Conservation (phyloP, 805 yeast species). For the Saccharomycopsis malanga region DNA sequence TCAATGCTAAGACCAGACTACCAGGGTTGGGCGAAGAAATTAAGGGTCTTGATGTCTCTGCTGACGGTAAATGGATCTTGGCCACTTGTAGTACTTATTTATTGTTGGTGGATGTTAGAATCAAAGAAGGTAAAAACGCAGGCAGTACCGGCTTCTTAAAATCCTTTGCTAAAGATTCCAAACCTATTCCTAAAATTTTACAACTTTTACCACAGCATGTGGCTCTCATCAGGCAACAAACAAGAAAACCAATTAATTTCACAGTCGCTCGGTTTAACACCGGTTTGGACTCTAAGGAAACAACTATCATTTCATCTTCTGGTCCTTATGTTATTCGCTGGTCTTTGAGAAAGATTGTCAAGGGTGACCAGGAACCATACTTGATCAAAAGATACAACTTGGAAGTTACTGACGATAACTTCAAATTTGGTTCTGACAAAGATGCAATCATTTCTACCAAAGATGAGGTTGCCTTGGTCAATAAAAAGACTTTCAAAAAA, state of each 20-base stretch:
- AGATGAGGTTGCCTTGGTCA: slow-evolving; percentile 70
- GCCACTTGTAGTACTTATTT: slow-evolving; percentile 74
- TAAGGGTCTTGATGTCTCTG: neutral
- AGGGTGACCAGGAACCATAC: slow-evolving; percentile 50
- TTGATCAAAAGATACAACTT: slow-evolving; percentile 55
- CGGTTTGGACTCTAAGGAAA: slow-evolving; percentile 56
- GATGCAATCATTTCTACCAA: slow-evolving; percentile 67
- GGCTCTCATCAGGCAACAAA: slow-evolving; percentile 48
- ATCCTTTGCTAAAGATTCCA: slow-evolving; percentile 54
- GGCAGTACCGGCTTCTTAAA: slow-evolving; percentile 58
- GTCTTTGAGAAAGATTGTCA: slow-evolving; percentile 57
- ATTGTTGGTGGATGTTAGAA: slow-evolving; percentile 58
- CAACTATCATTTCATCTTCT: slow-evolving; percentile 65
- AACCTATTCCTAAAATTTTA: slow-evolving; percentile 64
- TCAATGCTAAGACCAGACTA: slow-evolving; percentile 66
- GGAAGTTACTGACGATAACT: slow-evolving; percentile 67
- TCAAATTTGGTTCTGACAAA: slow-evolving; percentile 64
- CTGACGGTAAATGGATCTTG: slow-evolving; percentile 56
- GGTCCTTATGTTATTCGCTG: slow-evolving; percentile 82
- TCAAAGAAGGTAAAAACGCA: slow-evolving; percentile 52
- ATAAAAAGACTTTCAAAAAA: slow-evolving; percentile 41
- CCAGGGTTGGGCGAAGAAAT: slow-evolving; percentile 72
- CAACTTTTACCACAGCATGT: slow-evolving; percentile 66
- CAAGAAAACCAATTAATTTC: slow-evolving; percentile 46
- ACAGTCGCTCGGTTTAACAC: slow-evolving; percentile 74